Evolutionary conservation across 2,329 filamentous ascomycete species (phyloP).

Genomic region (Septoria linicola): DNA sequence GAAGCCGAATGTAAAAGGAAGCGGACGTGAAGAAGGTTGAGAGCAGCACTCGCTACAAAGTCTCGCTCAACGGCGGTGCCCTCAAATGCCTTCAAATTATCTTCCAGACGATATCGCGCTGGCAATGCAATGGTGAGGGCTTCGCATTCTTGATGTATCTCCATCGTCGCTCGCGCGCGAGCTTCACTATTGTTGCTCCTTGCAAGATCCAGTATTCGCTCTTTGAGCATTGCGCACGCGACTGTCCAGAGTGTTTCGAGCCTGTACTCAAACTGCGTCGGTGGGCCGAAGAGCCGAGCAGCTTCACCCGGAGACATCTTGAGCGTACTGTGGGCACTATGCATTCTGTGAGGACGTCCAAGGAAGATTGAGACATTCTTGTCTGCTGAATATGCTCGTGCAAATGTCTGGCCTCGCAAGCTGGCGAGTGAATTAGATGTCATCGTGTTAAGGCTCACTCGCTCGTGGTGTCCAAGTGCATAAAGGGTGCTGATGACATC

Average conservation of each 20-base stretch:
- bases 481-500: constrained; percentile 50
- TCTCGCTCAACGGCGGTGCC: constrained; percentile 31
- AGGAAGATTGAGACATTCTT: constrained; percentile 52
- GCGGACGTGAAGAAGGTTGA: constrained; percentile 38
- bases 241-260: constrained; percentile 37
- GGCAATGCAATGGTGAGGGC: constrained; percentile 34
- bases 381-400: constrained; percentile 47
- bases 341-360: constrained; percentile 51
- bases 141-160: constrained; percentile 13
- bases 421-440: constrained; percentile 44
- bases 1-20: constrained; percentile 36
- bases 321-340: constrained; percentile 27
- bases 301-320: constrained; percentile 6
- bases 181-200: constrained; percentile 22
- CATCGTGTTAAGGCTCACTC: constrained; percentile 34
- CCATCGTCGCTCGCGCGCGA: not conserved
- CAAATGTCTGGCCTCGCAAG: constrained; percentile 45
- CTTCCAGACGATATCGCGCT: constrained; percentile 24
- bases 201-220: constrained; percentile 38
- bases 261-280: constrained; percentile 27
- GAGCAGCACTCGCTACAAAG: constrained; percentile 36
- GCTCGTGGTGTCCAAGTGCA: constrained; percentile 50
- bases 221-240: constrained; percentile 36
- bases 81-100: constrained; percentile 15
- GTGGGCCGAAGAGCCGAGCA: constrained; percentile 9